Base-by-base conservation (phyloP, 257 asterid genomes). In the Scutellaria barbata region DNA sequence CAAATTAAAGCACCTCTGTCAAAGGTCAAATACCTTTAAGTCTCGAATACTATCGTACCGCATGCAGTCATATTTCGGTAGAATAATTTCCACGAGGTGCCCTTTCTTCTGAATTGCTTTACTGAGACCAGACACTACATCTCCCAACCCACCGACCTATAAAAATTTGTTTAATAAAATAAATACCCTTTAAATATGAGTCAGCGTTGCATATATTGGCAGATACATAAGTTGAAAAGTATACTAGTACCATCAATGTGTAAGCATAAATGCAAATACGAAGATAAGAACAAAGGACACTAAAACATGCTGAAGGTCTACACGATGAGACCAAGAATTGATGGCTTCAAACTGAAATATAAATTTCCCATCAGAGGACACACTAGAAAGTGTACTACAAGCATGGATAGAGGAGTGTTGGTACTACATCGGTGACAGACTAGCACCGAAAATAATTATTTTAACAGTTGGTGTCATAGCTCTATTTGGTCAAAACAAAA, bases 81-180 rank as follows among this genome's bases (percentile, higher is more conserved):
- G 82, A 74, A 94, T 59, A 82, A 94, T 75, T 84, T 94, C 98
- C 80, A 94, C 96, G 64, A 89, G 96, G 76, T 94, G 99, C 47
- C 96, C 99, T 79, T 86, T 86, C 87, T 81, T 88, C 84, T 89
- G 98, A 79, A 94, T 85, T 9, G 98, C 98, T 81, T 89, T 94
- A 79, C 99, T 82, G 70, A 94, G 93, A 68, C 98, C 96, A 73
- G 99, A 76, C 78, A 91, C 98, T 69, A 94, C 99, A 79, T 94
- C 99, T 63, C 98, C 99, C 73, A 94, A 74, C 70, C 99, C 99
- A 77, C 99, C 99, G 52, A 94, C 99, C 99, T 94, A 66, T 61
- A 53, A 74, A 18, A 69, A 11, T 5, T 25, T 14, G 11, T 12
- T 13, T 52, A 74, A 43, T 66, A 12, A 18, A 35, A 54, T 5